These are phyloP conservation scores for Areca catechu DNA, from an alignment of 176 grass and related monocot species.

Conservation along the genomic window DNA sequence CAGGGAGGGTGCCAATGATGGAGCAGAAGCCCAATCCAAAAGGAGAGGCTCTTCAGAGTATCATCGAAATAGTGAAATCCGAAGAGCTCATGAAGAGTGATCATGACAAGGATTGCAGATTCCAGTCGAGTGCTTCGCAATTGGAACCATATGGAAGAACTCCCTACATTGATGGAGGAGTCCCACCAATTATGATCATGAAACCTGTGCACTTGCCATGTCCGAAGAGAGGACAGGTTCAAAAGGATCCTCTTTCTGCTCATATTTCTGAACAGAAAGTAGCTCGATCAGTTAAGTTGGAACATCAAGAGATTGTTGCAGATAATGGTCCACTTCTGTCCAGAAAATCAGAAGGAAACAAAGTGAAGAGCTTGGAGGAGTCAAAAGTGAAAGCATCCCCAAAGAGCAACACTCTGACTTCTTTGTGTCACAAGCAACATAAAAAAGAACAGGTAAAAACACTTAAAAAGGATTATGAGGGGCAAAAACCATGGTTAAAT, in stretches of 20 bases:
- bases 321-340: not conserved
- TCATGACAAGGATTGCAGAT: slow-evolving; percentile 13
- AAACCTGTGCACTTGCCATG: slow-evolving; percentile 12
- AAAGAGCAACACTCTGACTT: slow-evolving; percentile 23
- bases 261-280: slow-evolving; percentile 1
- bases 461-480: slow-evolving; percentile 18
- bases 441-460: slow-evolving; percentile 10
- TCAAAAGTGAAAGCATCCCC: slow-evolving; percentile 9
- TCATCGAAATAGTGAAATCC: slow-evolving; percentile 32
- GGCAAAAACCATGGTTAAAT: slow-evolving; percentile 24
- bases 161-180: not conserved
- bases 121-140: not conserved
- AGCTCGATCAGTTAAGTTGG: slow-evolving; percentile 21
- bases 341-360: slow-evolving; percentile 5
- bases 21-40: slow-evolving; percentile 19
- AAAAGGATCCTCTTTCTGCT: slow-evolving; percentile 4
- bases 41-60: slow-evolving; percentile 23
- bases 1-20: slow-evolving; percentile 11
- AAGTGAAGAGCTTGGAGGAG: slow-evolving; percentile 14
- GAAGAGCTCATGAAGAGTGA: slow-evolving; percentile 36
- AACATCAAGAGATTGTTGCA: slow-evolving; percentile 14
- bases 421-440: slow-evolving; percentile 15
- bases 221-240: slow-evolving; percentile 5
- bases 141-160: not conserved
- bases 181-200: slow-evolving; percentile 22